phyloP scores from a whole-genome alignment of 495 filamentous ascomycete genomes.

The Penicillium coprophilum region DNA sequence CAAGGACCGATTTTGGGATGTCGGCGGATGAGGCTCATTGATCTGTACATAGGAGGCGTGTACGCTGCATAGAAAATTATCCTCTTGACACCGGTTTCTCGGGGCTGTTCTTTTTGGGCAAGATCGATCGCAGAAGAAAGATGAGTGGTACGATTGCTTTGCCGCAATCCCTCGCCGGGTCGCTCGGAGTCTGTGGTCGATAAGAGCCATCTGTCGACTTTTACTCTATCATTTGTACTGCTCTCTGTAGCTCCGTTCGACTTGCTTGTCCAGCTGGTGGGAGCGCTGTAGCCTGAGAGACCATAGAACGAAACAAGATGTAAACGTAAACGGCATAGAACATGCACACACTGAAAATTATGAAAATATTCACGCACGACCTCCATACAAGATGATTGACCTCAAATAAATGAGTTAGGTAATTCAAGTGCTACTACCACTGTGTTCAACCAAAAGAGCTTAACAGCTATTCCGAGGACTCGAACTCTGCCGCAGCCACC shows the following conservation, averaged over 20 bases:
- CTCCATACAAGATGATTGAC: neutral
- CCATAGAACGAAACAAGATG: neutral
- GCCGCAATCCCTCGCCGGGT: neutral
- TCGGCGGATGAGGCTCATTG: constrained; percentile 24
- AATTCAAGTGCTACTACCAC: neutral
- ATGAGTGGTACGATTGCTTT: neutral
- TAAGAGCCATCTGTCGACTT: neutral
- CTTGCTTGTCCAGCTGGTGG: neutral
- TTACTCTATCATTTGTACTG: neutral
- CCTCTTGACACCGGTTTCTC: constrained; percentile 17
- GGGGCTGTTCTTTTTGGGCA: neutral
- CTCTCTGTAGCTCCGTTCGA: neutral
- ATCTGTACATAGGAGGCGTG: constrained; percentile 49
- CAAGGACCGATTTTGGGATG: constrained; percentile 16
- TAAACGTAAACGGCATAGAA: neutral
- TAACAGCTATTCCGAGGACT: neutral
- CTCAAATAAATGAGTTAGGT: neutral
- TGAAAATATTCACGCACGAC: too few relatives aligned
- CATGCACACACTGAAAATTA: neutral
- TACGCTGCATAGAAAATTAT: constrained; percentile 42
- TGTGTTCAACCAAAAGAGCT: too few relatives aligned
- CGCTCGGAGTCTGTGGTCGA: neutral
- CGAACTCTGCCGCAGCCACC: neutral
- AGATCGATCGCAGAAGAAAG: neutral
- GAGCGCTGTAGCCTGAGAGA: neutral